Evolutionary conservation across 2,329 filamentous ascomycete genomes (phyloP), one percentile per base, ranked within the genome.

Genomic region (Penicillium sp.): DNA sequence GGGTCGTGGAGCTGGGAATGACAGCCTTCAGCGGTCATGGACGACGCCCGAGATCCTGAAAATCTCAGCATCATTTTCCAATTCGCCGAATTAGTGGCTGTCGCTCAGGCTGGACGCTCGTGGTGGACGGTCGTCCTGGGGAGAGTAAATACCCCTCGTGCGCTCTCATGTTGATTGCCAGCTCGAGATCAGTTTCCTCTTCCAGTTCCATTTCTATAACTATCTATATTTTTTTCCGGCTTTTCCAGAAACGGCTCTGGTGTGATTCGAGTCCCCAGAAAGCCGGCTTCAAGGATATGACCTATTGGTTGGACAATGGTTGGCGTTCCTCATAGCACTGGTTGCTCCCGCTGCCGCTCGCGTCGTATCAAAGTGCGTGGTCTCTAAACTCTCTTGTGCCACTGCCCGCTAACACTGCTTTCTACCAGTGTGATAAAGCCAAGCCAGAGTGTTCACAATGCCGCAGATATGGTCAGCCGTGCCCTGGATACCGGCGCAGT

Each of bases 371-470:
- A 75, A 69, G 76, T 73, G 56, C 70, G 69, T 47, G 5, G n/a
- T 29, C 21, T 13, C 7, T 53, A 19, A 35, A 7, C 8, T 7
- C 35, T 15, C 31, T 19, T 7, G 21, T 31, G 1, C 17, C 46
- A 30, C 35, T 15, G n/a, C 35, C n/a, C 7, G 9, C 30, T 17
- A 44, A 47, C 35, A 11, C 19, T 15, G 13, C 1, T 7, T 7
- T 7, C 11, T 3, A 19, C 3, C 60, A 82, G 73, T 84, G 83
- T 64, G 82, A 84, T 67, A 76, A 83, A 68, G 71, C 65, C 23
- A 76, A 74, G 11, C 82, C 82, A 11, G 71, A 69, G 57, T 77
- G 75, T 63, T 70, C 71, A 7, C 76, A 77, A 65, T 78, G 76
- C 51, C 69, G 67, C 50, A 73, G 72, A 65, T 76, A 77, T 58